Conservation (phyloP, 129 eudicot genomes). For the Mikania micrantha region DNA sequence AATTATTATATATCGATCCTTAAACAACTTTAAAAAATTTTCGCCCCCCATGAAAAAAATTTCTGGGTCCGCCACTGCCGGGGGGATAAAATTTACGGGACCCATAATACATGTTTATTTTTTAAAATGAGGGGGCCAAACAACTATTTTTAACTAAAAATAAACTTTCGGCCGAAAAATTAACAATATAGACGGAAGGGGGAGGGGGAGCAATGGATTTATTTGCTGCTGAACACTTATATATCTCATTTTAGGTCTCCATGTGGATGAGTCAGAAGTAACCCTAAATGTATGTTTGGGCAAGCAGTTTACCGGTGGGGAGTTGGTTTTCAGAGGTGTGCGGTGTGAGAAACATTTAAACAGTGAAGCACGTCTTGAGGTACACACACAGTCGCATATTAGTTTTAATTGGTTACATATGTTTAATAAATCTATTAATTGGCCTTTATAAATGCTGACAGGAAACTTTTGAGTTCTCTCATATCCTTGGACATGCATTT, state of each 20-base stretch:
- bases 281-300: constrained; percentile 88
- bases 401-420: not conserved
- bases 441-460: constrained; percentile 9
- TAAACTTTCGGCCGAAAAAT: no score
- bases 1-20: no score
- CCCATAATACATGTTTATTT: no score
- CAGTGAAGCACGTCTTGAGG: constrained; percentile 59
- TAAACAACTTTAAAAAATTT: no score
- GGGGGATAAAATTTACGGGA: no score
- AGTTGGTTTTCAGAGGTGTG: constrained; percentile 74
- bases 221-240: not conserved
- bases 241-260: constrained; percentile 43
- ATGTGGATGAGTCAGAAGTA: constrained; percentile 93
- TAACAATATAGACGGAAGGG: no score
- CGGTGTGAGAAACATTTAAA: constrained; percentile 91
- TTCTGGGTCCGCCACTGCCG: no score
- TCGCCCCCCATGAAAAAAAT: no score
- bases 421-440: not conserved
- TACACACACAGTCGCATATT: constrained; percentile 15
- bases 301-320: constrained; percentile 75
- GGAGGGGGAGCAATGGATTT: no score
- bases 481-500: constrained; percentile 67
- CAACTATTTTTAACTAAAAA: no score
- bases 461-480: constrained; percentile 61
- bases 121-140: no score